Conservation (phyloP, 768 basidiomycete genomes). For the Paxillus ammoniavirescens region DNA sequence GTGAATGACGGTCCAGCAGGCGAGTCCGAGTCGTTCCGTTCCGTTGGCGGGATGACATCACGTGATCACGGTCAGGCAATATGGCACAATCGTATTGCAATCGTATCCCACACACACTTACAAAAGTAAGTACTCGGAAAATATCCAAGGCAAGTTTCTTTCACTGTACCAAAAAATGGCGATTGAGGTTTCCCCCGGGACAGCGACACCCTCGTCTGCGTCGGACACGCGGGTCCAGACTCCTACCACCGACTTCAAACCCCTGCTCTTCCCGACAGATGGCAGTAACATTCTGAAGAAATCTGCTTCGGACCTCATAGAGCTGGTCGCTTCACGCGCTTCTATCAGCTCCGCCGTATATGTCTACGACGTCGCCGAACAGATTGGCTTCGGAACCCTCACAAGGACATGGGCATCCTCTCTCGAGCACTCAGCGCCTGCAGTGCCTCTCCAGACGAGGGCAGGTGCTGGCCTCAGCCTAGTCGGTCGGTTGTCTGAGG, state of each 20-base stretch:
- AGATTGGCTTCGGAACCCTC: slow-evolving; percentile 75
- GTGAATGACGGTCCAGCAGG: background rate
- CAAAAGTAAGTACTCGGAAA: slow-evolving; percentile 4
- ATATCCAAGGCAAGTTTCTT: background rate
- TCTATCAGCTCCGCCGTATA: slow-evolving; percentile 66
- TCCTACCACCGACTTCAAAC: slow-evolving; percentile 31
- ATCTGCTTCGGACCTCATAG: slow-evolving; percentile 63
- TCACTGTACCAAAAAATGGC: slow-evolving; percentile 17
- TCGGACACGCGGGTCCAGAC: slow-evolving; percentile 35
- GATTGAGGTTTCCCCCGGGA: slow-evolving; percentile 21
- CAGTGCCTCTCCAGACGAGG: slow-evolving; percentile 75
- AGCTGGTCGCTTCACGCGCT: slow-evolving; percentile 61
- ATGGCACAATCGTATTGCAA: slow-evolving; percentile 32
- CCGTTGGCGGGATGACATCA: slow-evolving; percentile 10
- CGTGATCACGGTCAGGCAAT: slow-evolving; percentile 30
- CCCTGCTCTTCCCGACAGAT: slow-evolving; percentile 3
- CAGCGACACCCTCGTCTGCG: slow-evolving; percentile 27
- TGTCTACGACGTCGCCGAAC: slow-evolving; percentile 80
- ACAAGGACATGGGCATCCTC: slow-evolving; percentile 64
- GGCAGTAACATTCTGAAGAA: slow-evolving; percentile 4
- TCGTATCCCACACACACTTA: slow-evolving; percentile 24
- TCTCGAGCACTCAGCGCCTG: slow-evolving; percentile 43
- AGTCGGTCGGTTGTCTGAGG: slow-evolving; percentile 76
- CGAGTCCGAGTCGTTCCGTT: background rate
- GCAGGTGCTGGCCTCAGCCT: slow-evolving; percentile 81